These are phyloP conservation scores for Boletus sp. DNA, from an alignment of 1,284 basidiomycete species.

Conservation along the genomic window DNA sequence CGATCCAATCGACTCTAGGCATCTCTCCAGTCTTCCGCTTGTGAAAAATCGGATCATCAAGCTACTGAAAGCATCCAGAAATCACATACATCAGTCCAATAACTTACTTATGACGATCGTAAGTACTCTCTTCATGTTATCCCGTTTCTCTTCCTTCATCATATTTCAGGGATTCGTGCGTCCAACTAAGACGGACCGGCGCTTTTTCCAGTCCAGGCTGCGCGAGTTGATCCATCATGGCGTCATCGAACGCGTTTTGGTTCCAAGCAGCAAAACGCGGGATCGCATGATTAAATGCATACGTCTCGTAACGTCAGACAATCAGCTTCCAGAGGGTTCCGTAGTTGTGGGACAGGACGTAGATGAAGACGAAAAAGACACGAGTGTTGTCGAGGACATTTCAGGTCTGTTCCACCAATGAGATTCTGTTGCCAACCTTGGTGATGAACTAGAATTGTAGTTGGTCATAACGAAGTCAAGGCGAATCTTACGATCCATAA, in stretches of 20 bases:
- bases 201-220: slow-evolving; percentile 73
- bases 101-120: slow-evolving; percentile 72
- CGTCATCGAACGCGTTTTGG: slow-evolving; percentile 68
- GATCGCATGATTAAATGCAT: slow-evolving; percentile 57
- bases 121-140: slow-evolving; percentile 27
- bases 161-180: slow-evolving; percentile 62
- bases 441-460: slow-evolving; percentile 15
- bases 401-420: slow-evolving; percentile 12
- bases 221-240: slow-evolving; percentile 68
- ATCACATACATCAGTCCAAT: slow-evolving; percentile 63
- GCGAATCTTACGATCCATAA: slow-evolving; percentile 66
- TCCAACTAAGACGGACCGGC: slow-evolving; percentile 69
- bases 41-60: slow-evolving; percentile 65
- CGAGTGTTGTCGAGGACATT: slow-evolving; percentile 22
- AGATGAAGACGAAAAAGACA: slow-evolving; percentile 44
- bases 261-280: slow-evolving; percentile 52
- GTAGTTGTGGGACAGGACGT: slow-evolving; percentile 35
- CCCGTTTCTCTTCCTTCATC: slow-evolving; percentile 5
- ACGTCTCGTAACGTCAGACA: slow-evolving; percentile 48
- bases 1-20: slow-evolving; percentile 70
- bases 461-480: slow-evolving; percentile 42
- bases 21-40: slow-evolving; percentile 69
- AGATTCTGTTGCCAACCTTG: not conserved
- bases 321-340: slow-evolving; percentile 36
- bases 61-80: slow-evolving; percentile 63